These are phyloP conservation scores for Candida sp. DNA, from an alignment of 1,139 yeast genomes.

Conservation along the genomic window DNA sequence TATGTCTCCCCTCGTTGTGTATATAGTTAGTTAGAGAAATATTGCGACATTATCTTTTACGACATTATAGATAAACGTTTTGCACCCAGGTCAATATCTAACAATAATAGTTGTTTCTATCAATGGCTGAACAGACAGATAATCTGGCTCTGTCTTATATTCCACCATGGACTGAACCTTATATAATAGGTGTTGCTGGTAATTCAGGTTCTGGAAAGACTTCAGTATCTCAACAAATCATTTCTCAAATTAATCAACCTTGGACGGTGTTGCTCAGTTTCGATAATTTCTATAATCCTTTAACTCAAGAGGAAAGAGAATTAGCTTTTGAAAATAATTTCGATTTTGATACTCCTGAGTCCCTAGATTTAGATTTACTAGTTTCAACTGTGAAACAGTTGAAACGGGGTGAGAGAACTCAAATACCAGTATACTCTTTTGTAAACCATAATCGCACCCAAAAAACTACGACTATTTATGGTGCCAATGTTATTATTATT, in stretches of 20 bases:
- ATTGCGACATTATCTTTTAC: no score
- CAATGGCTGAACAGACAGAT: no score
- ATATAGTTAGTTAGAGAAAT: no score
- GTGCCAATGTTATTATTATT: constrained; percentile 88
- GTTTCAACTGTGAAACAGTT: constrained; percentile 60
- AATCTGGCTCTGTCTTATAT: constrained; percentile 54
- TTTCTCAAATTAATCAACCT: constrained; percentile 79
- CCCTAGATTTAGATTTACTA: constrained; percentile 75
- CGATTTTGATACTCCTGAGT: constrained; percentile 85
- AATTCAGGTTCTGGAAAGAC: constrained; percentile 96
- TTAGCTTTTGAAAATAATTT: constrained; percentile 64
- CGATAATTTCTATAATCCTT: constrained; percentile 86
- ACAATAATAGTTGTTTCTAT: no score
- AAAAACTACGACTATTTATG: constrained; percentile 75
- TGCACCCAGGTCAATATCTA: no score
- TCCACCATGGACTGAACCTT: constrained; percentile 98
- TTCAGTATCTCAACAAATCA: constrained; percentile 81
- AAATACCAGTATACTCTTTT: constrained; percentile 87
- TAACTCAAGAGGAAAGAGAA: constrained; percentile 56
- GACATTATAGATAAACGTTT: no score
- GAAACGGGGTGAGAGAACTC: constrained; percentile 55
- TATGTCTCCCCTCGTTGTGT: no score
- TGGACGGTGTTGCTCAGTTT: constrained; percentile 93
- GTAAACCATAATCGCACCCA: constrained; percentile 67
- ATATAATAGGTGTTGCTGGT: constrained; percentile 93